Conservation (phyloP, 2,329 filamentous ascomycete species). For the Claviceps citrina region DNA sequence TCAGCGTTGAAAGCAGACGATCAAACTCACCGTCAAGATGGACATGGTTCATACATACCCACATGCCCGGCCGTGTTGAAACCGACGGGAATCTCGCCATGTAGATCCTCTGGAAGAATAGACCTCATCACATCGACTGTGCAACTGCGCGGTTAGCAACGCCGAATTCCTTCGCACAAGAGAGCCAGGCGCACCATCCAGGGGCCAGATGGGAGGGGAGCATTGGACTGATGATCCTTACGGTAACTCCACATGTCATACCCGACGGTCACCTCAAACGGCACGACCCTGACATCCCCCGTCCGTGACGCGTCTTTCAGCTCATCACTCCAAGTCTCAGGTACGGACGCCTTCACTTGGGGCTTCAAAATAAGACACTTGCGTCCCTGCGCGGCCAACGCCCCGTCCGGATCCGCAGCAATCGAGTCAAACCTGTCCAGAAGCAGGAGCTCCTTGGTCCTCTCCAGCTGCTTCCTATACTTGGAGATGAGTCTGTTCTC, state of each 20-base stretch:
- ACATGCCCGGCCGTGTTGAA: slow-evolving; percentile 86
- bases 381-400: slow-evolving; percentile 35
- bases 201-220: too few species aligned
- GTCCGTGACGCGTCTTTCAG: slow-evolving; percentile 53
- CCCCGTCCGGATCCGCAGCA: slow-evolving; percentile 42
- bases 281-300: slow-evolving; percentile 54
- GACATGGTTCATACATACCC: slow-evolving; percentile 31
- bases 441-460: slow-evolving; percentile 49
- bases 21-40: neutral
- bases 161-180: slow-evolving; percentile 9
- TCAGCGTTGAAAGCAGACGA: slow-evolving; percentile 2
- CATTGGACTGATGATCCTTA: slow-evolving; percentile 23
- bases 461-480: slow-evolving; percentile 50
- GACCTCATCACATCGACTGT: slow-evolving; percentile 67
- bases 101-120: slow-evolving; percentile 64
- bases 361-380: slow-evolving; percentile 48
- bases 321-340: slow-evolving; percentile 59
- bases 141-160: neutral
- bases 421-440: slow-evolving; percentile 50
- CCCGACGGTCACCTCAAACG: slow-evolving; percentile 59
- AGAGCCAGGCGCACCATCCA: neutral
- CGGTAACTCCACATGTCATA: slow-evolving; percentile 81
- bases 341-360: slow-evolving; percentile 34
- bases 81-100: slow-evolving; percentile 68
- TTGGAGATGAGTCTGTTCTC: slow-evolving; percentile 61